Evolutionary conservation across 179 eudicot species (phyloP).

Genomic region (Pouteria campechiana): DNA sequence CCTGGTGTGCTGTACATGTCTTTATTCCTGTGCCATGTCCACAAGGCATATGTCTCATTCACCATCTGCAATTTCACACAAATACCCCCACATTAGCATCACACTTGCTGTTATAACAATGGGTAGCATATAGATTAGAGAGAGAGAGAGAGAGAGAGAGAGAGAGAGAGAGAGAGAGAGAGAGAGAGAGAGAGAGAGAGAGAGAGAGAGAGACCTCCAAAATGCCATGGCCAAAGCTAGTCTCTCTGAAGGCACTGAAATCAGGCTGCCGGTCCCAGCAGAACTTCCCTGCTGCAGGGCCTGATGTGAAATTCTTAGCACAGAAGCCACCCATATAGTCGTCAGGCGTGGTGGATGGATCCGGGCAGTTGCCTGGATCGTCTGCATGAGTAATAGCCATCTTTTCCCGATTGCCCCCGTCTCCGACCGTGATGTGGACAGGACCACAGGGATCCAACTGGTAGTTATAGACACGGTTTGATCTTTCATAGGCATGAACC

Average conservation of each 20-base stretch:
- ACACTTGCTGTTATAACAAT: neutral
- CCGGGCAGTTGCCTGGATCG: constrained; percentile 79
- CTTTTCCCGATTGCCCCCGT: constrained; percentile 96
- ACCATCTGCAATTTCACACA: constrained; percentile 71
- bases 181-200: neutral
- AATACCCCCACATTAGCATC: neutral
- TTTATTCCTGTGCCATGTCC: constrained; percentile 97
- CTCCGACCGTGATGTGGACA: constrained; percentile 69
- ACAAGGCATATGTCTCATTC: constrained; percentile 78
- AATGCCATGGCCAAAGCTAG: constrained; percentile 95
- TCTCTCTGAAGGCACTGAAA: constrained; percentile 85
- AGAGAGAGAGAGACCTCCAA: constrained; percentile 48
- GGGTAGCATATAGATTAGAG: neutral
- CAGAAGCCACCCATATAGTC: constrained; percentile 77
- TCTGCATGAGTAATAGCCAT: constrained; percentile 86
- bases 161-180: neutral
- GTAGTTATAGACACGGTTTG: constrained; percentile 86
- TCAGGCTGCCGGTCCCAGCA: constrained; percentile 97
- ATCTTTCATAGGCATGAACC: constrained; percentile 96
- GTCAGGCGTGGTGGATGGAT: constrained; percentile 73
- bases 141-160: neutral
- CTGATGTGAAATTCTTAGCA: constrained; percentile 72
- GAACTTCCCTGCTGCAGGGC: constrained; percentile 89
- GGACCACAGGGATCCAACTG: constrained; percentile 85
- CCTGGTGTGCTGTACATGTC: constrained; percentile 56